Conservation (phyloP, 768 basidiomycete genomes). For the Panellus pusillus region DNA sequence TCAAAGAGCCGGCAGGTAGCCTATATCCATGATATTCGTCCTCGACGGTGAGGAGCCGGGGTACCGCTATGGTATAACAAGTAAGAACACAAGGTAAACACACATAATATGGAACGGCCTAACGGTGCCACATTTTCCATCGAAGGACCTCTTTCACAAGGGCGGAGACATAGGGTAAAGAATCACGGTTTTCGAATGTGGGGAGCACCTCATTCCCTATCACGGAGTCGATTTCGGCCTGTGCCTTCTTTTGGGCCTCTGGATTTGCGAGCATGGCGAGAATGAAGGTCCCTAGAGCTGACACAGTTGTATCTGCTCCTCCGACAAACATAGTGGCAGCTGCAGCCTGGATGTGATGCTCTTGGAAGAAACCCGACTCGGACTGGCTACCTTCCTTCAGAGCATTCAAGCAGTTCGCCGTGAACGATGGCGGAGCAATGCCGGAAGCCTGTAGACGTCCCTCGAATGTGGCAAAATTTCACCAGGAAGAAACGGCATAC, state of each 20-base stretch:
- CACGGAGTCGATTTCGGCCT: slow-evolving; percentile 39
- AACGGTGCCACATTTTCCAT: slow-evolving; percentile 31
- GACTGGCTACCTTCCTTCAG: slow-evolving; percentile 5
- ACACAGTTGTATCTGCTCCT: too few species aligned
- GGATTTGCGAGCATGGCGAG: too few species aligned
- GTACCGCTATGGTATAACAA: slow-evolving; percentile 19
- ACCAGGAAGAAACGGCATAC: slow-evolving; percentile 26
- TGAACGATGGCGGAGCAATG: slow-evolving; percentile 7
- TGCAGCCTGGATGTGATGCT: not conserved
- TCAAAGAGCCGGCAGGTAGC: slow-evolving; percentile 31
- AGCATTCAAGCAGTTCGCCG: not conserved
- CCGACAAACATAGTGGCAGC: too few species aligned
- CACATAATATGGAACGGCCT: slow-evolving; percentile 24
- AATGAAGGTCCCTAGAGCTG: too few species aligned
- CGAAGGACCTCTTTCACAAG: too few species aligned
- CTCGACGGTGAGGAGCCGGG: slow-evolving; percentile 30
- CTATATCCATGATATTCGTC: slow-evolving; percentile 35
- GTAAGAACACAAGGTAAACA: not conserved
- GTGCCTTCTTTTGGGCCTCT: too few species aligned
- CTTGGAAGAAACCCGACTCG: not conserved
- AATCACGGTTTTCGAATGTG: slow-evolving; percentile 27
- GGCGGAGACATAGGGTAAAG: too few species aligned
- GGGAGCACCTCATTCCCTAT: slow-evolving; percentile 35
- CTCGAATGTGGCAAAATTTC: not conserved
- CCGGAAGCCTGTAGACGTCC: slow-evolving; percentile 4